Conservation (phyloP, 352 stramenopile species). For the Phytophthora sp. region DNA sequence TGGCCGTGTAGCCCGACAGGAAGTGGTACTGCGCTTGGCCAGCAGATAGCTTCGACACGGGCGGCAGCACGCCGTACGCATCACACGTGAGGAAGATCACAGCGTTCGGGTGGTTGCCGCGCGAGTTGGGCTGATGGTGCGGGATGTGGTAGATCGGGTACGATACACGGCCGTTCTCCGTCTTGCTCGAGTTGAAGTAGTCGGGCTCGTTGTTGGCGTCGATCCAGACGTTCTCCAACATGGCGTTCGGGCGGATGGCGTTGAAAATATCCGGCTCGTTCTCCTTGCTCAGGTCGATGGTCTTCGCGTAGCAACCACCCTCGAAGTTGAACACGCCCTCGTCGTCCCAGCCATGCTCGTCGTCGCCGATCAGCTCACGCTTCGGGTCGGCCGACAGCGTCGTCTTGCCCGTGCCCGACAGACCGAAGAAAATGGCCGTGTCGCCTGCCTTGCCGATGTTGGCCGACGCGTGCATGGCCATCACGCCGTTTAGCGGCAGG, state of each 20-base stretch:
- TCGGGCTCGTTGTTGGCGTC: conserved; percentile 85
- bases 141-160: conserved; percentile 99
- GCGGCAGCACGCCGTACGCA: conserved; percentile 97
- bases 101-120: conserved; percentile 94
- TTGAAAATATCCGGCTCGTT: conserved; percentile 98
- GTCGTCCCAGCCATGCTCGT: conserved; percentile 98
- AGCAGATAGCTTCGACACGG: conserved; percentile 93
- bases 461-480: conserved; percentile 98
- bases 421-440: conserved; percentile 97
- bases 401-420: conserved; percentile 93
- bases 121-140: conserved; percentile 89
- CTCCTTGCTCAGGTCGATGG: conserved; percentile 95
- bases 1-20: conserved; percentile 98
- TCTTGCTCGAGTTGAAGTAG: conserved; percentile 97
- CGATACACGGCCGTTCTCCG: conserved; percentile 97
- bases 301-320: conserved; percentile 99
- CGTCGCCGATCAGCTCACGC: conserved; percentile 76
- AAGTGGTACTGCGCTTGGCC: conserved; percentile 99
- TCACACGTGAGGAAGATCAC: conserved; percentile 99
- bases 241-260: conserved; percentile 95
- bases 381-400: conserved; percentile 92
- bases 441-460: conserved; percentile 97
- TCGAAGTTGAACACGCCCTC: conserved; percentile 99
- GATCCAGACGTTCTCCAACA: conserved; percentile 97
- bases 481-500: conserved; percentile 94